Evolutionary conservation across 345 rosid species (phyloP).

Genomic region (Chamaenerion angustifolium): DNA sequence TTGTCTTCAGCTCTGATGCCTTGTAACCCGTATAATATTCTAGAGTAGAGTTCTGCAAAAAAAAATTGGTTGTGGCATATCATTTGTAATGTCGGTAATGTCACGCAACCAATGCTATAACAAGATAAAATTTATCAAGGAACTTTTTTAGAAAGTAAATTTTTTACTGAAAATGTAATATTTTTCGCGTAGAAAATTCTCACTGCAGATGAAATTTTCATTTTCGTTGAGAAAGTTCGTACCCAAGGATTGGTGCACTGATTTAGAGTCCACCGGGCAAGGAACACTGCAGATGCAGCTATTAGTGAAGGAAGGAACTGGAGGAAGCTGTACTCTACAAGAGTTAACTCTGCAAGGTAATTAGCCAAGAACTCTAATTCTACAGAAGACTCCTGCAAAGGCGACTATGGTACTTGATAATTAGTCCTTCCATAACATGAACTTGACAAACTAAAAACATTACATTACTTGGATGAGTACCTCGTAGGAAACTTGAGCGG

Average conservation of each 20-base stretch:
- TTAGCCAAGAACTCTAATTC: conserved; percentile 76
- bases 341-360: conserved; percentile 75
- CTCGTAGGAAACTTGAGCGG: conserved; percentile 64
- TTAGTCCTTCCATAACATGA: too few species aligned
- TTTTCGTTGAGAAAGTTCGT: conserved; percentile 11
- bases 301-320: conserved; percentile 60
- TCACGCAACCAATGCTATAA: not conserved
- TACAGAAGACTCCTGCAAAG: conserved; percentile 36
- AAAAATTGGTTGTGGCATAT: not conserved
- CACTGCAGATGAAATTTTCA: too few species aligned
- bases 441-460: too few species aligned
- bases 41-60: conserved; percentile 63
- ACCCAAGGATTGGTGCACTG: conserved; percentile 94
- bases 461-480: conserved; percentile 14
- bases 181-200: too few species aligned
- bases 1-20: conserved; percentile 39
- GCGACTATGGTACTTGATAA: not conserved
- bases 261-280: conserved; percentile 78
- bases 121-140: not conserved
- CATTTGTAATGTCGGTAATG: not conserved
- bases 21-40: conserved; percentile 72
- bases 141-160: too few species aligned
- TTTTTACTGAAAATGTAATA: too few species aligned
- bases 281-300: conserved; percentile 89
- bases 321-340: conserved; percentile 60